Evolutionary conservation across 1,139 yeast species (phyloP), one percentile per base, ranked within the genome.

Genomic region (Yueomyces sp.): DNA sequence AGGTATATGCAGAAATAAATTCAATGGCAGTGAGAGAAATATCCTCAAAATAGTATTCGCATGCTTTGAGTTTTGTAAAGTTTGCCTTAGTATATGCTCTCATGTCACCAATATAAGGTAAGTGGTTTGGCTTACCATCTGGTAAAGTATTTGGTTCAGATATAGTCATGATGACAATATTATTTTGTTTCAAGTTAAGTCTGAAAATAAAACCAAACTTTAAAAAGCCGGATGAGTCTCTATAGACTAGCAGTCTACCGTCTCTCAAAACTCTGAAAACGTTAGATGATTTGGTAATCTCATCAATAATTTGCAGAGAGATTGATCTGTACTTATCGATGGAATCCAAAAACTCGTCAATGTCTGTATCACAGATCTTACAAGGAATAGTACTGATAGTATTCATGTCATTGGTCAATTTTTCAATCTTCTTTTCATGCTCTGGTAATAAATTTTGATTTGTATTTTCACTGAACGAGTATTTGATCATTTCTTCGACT

Each of bases 401-500:
- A 5, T 59, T 62, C 43, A 85, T 61, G 37, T 75, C 66, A 26
- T 65, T 69, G 39, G 75, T 73, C 37, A 81, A 66, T 39, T 64
- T 62, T 38, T 74, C 71, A 34, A 85, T 77, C 49, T 73, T 72
- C 55, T 73, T 72, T 59, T 86, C 84, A 56, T 85, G 93, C 51
- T 87, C 95, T 0, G 97, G 97, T 42, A 87, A 66, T 53, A 89
- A 64, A 0, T 86, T 78, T 57, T 91, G 97, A 1, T 91, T 73
- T 0, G 89, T 73, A 56, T 91, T 89, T 60, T 91, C 99, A 64
- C 95, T 78, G 61, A 91, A 91, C 0, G 96, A 86, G 51, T 93
- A 84, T 57, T 89, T 89, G 51, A 91, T 89, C 96, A 91, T 91
- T 59, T 93, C 98, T 58, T 91, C 98, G 12, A 93, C 97, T 55